Evolutionary conservation across 805 yeast species (phyloP).

Genomic region (Henningerozyma blattae): DNA sequence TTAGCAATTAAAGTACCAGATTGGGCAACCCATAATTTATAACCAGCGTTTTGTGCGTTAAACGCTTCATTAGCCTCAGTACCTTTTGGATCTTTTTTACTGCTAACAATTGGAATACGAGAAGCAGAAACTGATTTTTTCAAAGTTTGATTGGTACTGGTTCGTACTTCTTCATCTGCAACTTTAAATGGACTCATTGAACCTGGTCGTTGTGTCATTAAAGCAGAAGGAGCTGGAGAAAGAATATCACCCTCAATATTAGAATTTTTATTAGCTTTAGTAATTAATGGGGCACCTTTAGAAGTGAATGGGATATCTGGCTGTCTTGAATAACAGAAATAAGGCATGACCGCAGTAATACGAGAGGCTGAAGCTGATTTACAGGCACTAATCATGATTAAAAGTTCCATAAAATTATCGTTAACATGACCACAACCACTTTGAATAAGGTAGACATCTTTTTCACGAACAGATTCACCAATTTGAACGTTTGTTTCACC

Average conservation of each 20-base stretch:
- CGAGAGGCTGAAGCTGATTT: constrained; percentile 81
- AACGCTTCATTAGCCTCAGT: constrained; percentile 24
- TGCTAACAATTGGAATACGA: constrained; percentile 27
- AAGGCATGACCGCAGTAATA: constrained; percentile 84
- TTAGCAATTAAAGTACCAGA: constrained; percentile 88
- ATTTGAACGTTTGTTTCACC: constrained; percentile 90
- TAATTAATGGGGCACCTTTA: constrained; percentile 57
- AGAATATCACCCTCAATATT: constrained; percentile 42
- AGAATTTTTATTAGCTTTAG: constrained; percentile 21
- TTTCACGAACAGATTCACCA: constrained; percentile 83
- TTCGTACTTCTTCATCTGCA: constrained; percentile 6
- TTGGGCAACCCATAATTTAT: constrained; percentile 92
- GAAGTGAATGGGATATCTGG: constrained; percentile 82
- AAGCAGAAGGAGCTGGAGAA: constrained; percentile 26
- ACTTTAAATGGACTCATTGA: constrained; percentile 11
- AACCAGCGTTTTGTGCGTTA: constrained; percentile 44
- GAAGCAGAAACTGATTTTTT: constrained; percentile 15
- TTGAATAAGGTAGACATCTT: constrained; percentile 87
- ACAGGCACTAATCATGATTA: constrained; percentile 83
- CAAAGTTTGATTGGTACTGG: constrained; percentile 2
- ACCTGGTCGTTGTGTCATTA: constrained; percentile 17
- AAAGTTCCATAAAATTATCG: constrained; percentile 71
- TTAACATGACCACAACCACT: constrained; percentile 80
- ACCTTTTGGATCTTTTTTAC: constrained; percentile 17
- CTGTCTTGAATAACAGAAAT: constrained; percentile 92